Base-by-base conservation (phyloP, 495 filamentous ascomycete genomes). In the Penicillium mononematosum region DNA sequence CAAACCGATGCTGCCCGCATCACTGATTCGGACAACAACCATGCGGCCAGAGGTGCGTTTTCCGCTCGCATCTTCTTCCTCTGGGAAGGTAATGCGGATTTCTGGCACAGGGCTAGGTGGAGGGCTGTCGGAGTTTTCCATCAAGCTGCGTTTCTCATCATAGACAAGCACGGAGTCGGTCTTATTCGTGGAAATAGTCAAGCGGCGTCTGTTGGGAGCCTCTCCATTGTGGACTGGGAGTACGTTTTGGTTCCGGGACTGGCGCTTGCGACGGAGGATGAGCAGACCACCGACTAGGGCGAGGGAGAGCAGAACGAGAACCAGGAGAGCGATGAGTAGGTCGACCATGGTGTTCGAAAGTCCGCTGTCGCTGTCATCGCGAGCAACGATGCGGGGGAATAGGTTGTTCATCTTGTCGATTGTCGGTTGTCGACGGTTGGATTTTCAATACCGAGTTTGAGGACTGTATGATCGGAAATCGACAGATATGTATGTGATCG, bases 71-170 rank as follows among this genome's bases (percentile, higher is more conserved):
- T 96, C 88, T 64, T 92, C 93, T 80, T 98, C 93, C 61, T 98
- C 94, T 14, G 94, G 94, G 77, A 98, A 97, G 0, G 94, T 98
- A 67, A 98, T 96, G 70, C 92, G 90, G 66, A 98, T 98, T 74
- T 97, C 91, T 11, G 94, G 94, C 12, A 98, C 83, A n/a, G 90
- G 90, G 55, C 89, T 92, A 45, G 86, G 72, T 27, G 92, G 90
- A 16, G 90, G 89, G 42, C 82, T 85, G 45, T 81, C 80, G 22
- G 89, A 88, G 70, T 87, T 87, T 43, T 84, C 80, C 58, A 94
- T 84, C 62, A 95, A 82, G 51, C 83, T 80, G 58, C 79, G 77
- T 70, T 89, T 83, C 70, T 91, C 88, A 61, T 88, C 85, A 66
- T 87, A 87, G 56, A 93, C 82, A 49, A 88, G 76, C 55, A 90